These are phyloP conservation scores for Cryptomeria japonica DNA, from an alignment of 75 land plant species.

Conservation along the genomic window DNA sequence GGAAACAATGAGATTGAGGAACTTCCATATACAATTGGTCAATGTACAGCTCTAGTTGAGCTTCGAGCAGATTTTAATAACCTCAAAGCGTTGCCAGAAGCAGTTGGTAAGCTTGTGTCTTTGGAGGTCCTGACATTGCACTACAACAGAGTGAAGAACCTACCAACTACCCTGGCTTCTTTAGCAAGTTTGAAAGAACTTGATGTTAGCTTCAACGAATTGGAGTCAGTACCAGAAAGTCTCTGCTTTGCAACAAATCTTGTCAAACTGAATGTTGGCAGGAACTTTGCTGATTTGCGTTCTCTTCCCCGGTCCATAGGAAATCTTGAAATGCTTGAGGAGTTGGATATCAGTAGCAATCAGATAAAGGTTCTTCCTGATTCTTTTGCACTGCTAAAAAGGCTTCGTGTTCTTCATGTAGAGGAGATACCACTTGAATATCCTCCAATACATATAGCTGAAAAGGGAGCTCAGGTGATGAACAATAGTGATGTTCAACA, in stretches of 20 bases:
- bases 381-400: conserved; percentile 61
- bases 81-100: conserved; percentile 75
- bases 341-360: conserved; percentile 64
- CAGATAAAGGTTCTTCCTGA: conserved; percentile 63
- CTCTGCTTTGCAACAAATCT: conserved; percentile 61
- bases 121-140: conserved; percentile 54
- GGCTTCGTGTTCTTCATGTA: conserved; percentile 40
- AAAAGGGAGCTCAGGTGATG: conserved; percentile 75
- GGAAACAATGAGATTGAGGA: conserved; percentile 76
- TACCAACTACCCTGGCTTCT: conserved; percentile 70
- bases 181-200: conserved; percentile 59
- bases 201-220: conserved; percentile 70
- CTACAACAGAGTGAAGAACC: conserved; percentile 54
- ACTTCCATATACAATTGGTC: conserved; percentile 72
- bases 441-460: conserved; percentile 55
- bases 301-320: conserved; percentile 65
- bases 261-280: conserved; percentile 58
- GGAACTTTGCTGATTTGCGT: conserved; percentile 65
- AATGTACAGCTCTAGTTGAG: conserved; percentile 60
- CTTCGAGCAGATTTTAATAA: conserved; percentile 59
- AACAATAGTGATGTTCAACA: neutral
- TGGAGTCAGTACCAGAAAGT: conserved; percentile 69
- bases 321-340: conserved; percentile 66
- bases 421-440: conserved; percentile 63
- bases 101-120: conserved; percentile 61